phyloP scores from a whole-genome alignment of 805 yeast genomes.

The Ogataea nakhonphanomensis region DNA sequence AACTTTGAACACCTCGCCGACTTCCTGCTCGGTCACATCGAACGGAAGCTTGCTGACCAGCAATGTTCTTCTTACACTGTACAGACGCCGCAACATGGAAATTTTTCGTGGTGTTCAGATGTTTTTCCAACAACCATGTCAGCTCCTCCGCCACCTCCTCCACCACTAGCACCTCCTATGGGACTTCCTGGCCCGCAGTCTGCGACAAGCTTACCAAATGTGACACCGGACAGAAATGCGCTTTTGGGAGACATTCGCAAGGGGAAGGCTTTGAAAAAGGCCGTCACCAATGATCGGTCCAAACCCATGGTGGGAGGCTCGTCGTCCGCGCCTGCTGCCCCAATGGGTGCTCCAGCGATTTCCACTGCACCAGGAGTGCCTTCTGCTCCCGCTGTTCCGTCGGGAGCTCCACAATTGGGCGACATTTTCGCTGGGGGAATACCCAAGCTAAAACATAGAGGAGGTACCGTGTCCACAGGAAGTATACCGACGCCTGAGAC shows the following conservation, averaged over 20 bases:
- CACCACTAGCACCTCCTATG: slow-evolving; percentile 39
- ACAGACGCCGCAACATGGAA: slow-evolving; percentile 10
- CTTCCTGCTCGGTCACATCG: slow-evolving; percentile 21
- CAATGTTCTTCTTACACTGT: slow-evolving; percentile 14
- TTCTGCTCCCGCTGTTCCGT: slow-evolving; percentile 28
- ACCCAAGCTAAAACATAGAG: slow-evolving; percentile 60
- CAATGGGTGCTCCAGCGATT: slow-evolving; percentile 14
- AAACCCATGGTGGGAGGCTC: slow-evolving; percentile 49
- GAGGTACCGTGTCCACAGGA: slow-evolving; percentile 20
- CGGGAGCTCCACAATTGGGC: slow-evolving; percentile 51
- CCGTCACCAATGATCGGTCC: slow-evolving; percentile 65
- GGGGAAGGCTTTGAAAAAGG: slow-evolving; percentile 57
- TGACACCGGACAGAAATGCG: slow-evolving; percentile 44
- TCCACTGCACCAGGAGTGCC: slow-evolving; percentile 12
- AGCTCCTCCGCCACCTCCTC: slow-evolving; percentile 51
- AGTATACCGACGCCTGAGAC: too few species aligned
- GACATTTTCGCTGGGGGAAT: slow-evolving; percentile 76
- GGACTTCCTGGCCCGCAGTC: slow-evolving; percentile 14
- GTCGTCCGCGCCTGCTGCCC: slow-evolving; percentile 16
- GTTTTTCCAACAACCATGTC: slow-evolving; percentile 5
- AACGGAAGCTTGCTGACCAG: slow-evolving; percentile 24
- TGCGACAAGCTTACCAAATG: slow-evolving; percentile 28
- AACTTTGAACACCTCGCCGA: slow-evolving; percentile 24
- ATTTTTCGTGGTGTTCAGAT: slow-evolving; percentile 9
- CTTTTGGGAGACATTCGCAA: slow-evolving; percentile 81